Evolutionary conservation across 176 grass and related monocot genomes (phyloP).

Genomic region (Musa beccarii): DNA sequence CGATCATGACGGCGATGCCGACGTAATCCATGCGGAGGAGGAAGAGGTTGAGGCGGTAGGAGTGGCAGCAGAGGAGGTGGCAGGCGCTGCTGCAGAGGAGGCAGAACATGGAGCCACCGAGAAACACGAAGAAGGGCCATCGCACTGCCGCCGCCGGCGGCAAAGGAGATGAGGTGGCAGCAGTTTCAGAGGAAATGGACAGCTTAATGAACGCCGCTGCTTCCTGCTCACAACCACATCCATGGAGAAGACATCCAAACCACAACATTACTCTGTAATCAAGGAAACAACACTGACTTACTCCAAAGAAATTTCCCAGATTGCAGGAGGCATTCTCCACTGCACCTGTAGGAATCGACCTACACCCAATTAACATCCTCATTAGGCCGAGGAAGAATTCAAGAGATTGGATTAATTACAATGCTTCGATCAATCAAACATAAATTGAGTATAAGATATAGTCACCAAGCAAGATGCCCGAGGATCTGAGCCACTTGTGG

Average conservation of each 20-base stretch:
- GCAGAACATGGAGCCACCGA: slow-evolving; percentile 73
- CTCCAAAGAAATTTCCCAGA: not conserved
- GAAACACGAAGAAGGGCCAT: slow-evolving; percentile 80
- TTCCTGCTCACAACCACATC: not conserved
- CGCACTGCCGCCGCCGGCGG: slow-evolving; percentile 26
- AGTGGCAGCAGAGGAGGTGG: slow-evolving; percentile 94
- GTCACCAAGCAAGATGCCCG: not conserved
- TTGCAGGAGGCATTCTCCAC: slow-evolving; percentile 2
- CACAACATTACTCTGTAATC: too few species aligned
- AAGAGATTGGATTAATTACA: too few species aligned
- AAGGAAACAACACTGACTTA: not conserved
- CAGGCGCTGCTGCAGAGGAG: slow-evolving; percentile 58
- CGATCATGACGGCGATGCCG: slow-evolving; percentile 91
- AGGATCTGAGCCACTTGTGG: slow-evolving; percentile 26
- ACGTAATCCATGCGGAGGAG: slow-evolving; percentile 88
- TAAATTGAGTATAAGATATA: not conserved
- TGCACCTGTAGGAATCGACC: not conserved
- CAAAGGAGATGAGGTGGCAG: not conserved
- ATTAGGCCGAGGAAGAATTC: too few species aligned
- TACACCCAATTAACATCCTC: not conserved
- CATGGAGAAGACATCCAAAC: too few species aligned
- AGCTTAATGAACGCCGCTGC: not conserved
- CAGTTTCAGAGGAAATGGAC: not conserved
- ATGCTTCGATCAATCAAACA: too few species aligned
- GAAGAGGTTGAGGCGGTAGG: slow-evolving; percentile 46